Evolutionary conservation across 805 yeast species (phyloP).

Genomic region (Candida anglica): DNA sequence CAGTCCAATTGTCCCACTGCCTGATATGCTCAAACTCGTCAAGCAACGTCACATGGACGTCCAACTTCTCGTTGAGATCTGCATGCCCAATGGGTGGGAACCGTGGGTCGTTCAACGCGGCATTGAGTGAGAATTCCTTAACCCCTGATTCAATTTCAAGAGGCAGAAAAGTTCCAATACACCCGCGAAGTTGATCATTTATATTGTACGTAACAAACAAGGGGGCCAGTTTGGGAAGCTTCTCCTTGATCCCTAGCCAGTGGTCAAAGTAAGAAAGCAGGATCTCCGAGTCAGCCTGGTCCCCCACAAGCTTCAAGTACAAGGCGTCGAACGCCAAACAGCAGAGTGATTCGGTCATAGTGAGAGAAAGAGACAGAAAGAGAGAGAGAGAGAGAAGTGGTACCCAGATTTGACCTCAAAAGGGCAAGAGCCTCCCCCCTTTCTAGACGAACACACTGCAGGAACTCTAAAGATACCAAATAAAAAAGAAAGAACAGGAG

Average conservation of each 20-base stretch:
- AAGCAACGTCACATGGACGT: constrained; percentile 62
- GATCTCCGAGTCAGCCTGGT: too few relatives aligned
- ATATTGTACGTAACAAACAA: constrained; percentile 88
- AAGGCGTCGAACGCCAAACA: constrained; percentile 35
- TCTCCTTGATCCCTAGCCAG: too few relatives aligned
- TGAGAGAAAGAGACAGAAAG: not conserved
- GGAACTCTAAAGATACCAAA: too few relatives aligned
- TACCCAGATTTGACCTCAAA: too few relatives aligned
- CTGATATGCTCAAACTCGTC: constrained; percentile 51
- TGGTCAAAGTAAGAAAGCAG: too few relatives aligned
- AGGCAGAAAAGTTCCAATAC: constrained; percentile 83
- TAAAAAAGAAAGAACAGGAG: too few relatives aligned
- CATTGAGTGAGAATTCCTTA: constrained; percentile 50
- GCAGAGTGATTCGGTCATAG: constrained; percentile 36
- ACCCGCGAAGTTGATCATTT: constrained; percentile 62
- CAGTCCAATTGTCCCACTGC: constrained; percentile 66
- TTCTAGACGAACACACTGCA: too few relatives aligned
- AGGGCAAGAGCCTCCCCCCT: too few relatives aligned
- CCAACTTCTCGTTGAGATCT: constrained; percentile 50
- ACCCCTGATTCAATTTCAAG: constrained; percentile 56
- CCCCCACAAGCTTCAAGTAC: too few relatives aligned
- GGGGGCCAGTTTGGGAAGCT: constrained; percentile 40
- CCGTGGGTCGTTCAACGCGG: constrained; percentile 75
- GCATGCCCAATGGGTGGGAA: constrained; percentile 66
- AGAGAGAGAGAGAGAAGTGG: too few relatives aligned